Evolutionary conservation across 768 basidiomycete genomes (phyloP).

Genomic region (Boletus subcaerulescens): DNA sequence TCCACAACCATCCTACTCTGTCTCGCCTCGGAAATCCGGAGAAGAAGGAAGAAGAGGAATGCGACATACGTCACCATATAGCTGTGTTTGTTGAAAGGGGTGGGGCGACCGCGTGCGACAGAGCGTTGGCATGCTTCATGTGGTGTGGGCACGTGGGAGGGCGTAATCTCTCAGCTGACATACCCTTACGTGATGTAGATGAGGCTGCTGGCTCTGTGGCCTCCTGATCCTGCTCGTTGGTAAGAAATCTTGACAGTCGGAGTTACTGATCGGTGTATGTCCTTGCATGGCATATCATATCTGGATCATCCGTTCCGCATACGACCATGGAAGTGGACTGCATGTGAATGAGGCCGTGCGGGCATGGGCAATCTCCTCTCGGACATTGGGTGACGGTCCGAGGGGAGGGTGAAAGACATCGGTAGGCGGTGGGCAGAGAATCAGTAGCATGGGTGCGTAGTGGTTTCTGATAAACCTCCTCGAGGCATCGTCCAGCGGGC

Average conservation of each 20-base stretch:
- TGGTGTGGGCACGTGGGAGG: constrained; percentile 12
- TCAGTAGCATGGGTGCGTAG: not conserved
- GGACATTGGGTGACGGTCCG: not conserved
- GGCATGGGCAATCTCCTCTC: not conserved
- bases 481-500: constrained; percentile 4
- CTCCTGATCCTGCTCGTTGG: constrained; percentile 3
- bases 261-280: not conserved
- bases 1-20: not conserved
- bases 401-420: not conserved
- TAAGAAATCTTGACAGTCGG: not conserved
- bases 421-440: not conserved
- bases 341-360: not conserved
- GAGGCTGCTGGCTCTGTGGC: not conserved
- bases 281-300: not conserved
- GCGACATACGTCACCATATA: constrained; percentile 5
- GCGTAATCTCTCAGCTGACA: constrained; percentile 2
- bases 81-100: constrained; percentile 6
- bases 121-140: constrained; percentile 4
- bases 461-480: constrained; percentile 12
- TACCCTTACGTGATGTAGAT: not conserved
- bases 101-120: constrained; percentile 10
- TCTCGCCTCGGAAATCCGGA: constrained; percentile 22
- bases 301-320: not conserved
- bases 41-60: constrained; percentile 5
- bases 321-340: constrained; percentile 1